Percentiles rank a stretch among this genome's conserved stretches.
These are phyloP conservation scores for Penicillium soppii DNA, from an alignment of 495 filamentous ascomycete genomes.

Conservation along the genomic window DNA sequence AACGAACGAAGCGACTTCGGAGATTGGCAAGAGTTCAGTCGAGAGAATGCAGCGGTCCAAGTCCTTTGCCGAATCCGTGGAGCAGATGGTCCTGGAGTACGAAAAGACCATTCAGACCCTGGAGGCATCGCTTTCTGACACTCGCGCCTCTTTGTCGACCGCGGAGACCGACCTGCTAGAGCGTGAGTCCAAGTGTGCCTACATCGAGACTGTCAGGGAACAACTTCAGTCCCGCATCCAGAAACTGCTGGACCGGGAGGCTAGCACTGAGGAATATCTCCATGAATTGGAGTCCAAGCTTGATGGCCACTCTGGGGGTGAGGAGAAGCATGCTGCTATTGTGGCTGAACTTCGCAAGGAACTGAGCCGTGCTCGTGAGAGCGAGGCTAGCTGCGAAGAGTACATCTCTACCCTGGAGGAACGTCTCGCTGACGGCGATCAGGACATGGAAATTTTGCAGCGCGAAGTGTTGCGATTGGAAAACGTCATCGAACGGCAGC, in stretches of 20 bases:
- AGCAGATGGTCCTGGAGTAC: constrained; percentile 95
- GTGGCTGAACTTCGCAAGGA: constrained; percentile 89
- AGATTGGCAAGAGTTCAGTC: constrained; percentile 74
- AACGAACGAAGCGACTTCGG: constrained; percentile 54
- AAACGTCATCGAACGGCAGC: constrained; percentile 92
- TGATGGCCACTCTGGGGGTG: constrained; percentile 84
- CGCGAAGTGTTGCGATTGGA: constrained; percentile 92
- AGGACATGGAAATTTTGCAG: constrained; percentile 95
- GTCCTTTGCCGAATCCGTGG: constrained; percentile 91
- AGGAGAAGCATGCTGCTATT: constrained; percentile 85
- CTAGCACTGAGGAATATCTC: constrained; percentile 85
- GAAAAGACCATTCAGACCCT: constrained; percentile 97
- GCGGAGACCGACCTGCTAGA: constrained; percentile 86
- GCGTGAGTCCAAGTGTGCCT: constrained; percentile 89
- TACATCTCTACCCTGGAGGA: constrained; percentile 98
- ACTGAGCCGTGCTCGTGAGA: constrained; percentile 83
- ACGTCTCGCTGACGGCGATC: constrained; percentile 90
- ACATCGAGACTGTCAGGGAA: constrained; percentile 84
- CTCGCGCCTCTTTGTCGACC: constrained; percentile 75
- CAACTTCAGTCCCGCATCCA: constrained; percentile 87
- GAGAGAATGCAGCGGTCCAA: constrained; percentile 91
- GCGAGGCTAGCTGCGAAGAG: constrained; percentile 83
- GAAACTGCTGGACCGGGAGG: constrained; percentile 86
- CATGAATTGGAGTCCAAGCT: constrained; percentile 87
- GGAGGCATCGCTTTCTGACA: constrained; percentile 88